Evolutionary conservation across 2,329 filamentous ascomycete genomes (phyloP), one percentile per base, ranked within the genome.

Genomic region (Aspergillus sp.): DNA sequence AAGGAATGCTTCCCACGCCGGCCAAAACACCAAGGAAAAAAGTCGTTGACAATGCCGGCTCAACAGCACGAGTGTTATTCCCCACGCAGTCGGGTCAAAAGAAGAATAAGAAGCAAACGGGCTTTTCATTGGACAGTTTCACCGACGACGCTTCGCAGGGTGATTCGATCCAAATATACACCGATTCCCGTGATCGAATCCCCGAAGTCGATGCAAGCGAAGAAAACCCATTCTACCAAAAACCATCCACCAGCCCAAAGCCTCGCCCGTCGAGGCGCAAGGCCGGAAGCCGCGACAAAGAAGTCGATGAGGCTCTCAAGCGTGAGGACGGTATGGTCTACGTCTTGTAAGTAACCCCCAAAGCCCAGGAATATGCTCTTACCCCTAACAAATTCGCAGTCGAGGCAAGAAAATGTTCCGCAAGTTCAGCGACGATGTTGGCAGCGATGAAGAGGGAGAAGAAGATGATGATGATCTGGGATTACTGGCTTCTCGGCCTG

Each of bases 381-480:
- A 8, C 40, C 56, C 41, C 71, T 78, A 68, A 75, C 62, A 44
- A 48, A 24, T 40, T 48, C 49, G 33, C 22, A 86, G 84, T 71
- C 85, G 86, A 56, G 85, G 85, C 66, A 84, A 82, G 72, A 86
- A 84, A 67, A 73, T 85, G 40, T 86, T 84, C 73, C 80, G 80
- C 67, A 80, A 79, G 61, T 86, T 84, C 66, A 73, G 77, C 22
- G 75, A 80, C 41, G 70, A 72, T 4, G 68, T 57, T 6, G 70
- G 75, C 17, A 73, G 74, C 46, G 75, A 78, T 37, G 70, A 66
- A 7, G 71, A 72, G 50, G 77, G 79, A 30, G 27, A 30, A 30
- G 27, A 30, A 17, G 74, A 75, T 60, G 73, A 75, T 61, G 73
- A 79, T 46, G 69, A 73, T 51, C 57, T 77, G 54, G 77, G 77